Conservation (phyloP, 805 yeast genomes). For the Komagataella ulmi region DNA sequence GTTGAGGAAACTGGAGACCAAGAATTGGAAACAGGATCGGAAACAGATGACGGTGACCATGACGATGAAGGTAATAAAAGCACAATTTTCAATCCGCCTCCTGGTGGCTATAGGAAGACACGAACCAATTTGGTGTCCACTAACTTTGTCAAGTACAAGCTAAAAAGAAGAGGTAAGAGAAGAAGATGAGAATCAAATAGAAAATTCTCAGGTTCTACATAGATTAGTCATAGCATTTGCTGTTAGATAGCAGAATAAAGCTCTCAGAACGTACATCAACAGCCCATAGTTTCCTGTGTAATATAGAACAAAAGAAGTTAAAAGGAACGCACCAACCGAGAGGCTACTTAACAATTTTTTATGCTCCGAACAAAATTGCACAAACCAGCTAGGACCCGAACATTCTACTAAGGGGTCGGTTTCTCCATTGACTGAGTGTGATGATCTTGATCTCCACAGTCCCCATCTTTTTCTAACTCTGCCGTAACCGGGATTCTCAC, state of each 20-base stretch:
- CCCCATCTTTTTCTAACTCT: neutral
- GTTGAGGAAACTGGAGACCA: neutral
- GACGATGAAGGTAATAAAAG: neutral
- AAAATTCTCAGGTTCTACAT: neutral
- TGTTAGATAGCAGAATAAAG: neutral
- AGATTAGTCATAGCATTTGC: neutral
- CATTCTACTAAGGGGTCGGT: neutral
- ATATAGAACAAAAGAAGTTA: neutral
- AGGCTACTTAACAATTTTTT: neutral
- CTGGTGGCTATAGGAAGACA: neutral
- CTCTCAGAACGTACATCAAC: neutral
- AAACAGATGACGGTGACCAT: neutral
- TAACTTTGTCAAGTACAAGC: neutral
- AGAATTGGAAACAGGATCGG: neutral
- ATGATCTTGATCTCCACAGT: neutral
- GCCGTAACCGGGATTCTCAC: neutral
- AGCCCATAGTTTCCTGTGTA: neutral
- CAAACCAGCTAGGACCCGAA: neutral
- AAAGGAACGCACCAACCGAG: neutral
- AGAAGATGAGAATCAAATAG: neutral
- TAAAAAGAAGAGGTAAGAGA: neutral
- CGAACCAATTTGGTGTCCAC: neutral
- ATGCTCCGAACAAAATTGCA: neutral
- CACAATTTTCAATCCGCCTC: neutral
- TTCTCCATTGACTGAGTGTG: neutral